Base-by-base conservation (phyloP, 805 yeast genomes). In the Torulaspora delbrueckii region DNA sequence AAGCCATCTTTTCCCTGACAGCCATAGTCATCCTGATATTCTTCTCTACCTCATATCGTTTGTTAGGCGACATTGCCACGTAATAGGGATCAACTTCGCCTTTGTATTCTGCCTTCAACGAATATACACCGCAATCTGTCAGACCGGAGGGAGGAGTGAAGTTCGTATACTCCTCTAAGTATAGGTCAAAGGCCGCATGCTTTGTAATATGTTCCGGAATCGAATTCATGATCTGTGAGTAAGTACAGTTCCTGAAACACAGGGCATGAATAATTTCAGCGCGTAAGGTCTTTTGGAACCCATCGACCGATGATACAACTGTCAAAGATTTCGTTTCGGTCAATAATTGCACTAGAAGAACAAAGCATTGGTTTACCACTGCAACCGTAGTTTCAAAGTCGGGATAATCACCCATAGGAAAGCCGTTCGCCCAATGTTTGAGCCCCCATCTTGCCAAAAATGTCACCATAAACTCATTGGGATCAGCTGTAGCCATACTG, bases 261-360 rank as follows among this genome's bases (percentile, higher is more conserved):
- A 91, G 69, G 2, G 80, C 75, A 58, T 93, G 97, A 18, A 88
- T 72, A n/a, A 91, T 79, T 55, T 90, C 96, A 35, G 77, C 73
- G 46, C 69, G 71, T 24, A 88, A 74, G 42, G 81, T 71, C 10
- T 66, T 61, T 46, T 76, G 76, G 8, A 71, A 71, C 1, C 79
- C 71, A 8, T 73, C 78, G 5, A 73, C 73, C 1, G 76, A 78
- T 1, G 72, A 60, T 1, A 70, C 59, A 9, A 81, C 79, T 23
- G 67, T 70, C 27, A 87, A 67, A 48, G 79, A 78, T 7, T 78
- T 63, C 37, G 85, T 78, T 54, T 88, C 96, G 1, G 84, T 77
- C 4, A 89, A 60, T 8, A 87, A 52, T 42, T 79, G 81, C 39
- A 87, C 81, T 54, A 89, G 67, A 42, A 82, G 78, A 39, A 82